Conservation (phyloP, 192 early-diverging fungal genomes). For the Umbelopsis ramanniana region DNA sequence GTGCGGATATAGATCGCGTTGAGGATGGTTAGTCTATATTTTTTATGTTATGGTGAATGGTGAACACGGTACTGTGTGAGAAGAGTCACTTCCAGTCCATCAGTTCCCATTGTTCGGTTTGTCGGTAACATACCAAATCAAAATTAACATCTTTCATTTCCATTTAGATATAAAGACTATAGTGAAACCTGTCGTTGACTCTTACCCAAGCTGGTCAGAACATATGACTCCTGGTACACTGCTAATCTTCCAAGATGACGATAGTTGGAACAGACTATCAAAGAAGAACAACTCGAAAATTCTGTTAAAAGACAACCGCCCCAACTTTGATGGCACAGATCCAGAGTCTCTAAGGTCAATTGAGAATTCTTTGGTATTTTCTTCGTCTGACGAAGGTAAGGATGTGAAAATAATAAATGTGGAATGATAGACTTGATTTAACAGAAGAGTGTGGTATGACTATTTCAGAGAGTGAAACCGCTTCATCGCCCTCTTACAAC, state of each 20-base stretch:
- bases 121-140: not conserved
- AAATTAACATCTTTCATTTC: not conserved
- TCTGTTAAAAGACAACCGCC: constrained; percentile 30
- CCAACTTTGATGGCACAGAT: constrained; percentile 37
- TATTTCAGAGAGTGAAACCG: constrained; percentile 31
- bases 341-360: constrained; percentile 38
- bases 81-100: not conserved
- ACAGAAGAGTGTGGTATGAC: not conserved
- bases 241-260: constrained; percentile 52
- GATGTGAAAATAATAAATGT: not conserved
- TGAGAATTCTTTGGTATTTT: constrained; percentile 31
- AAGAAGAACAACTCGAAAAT: constrained; percentile 28
- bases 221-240: constrained; percentile 52
- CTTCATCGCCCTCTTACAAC: constrained; percentile 38
- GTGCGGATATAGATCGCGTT: constrained; percentile 35
- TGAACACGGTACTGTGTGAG: not conserved
- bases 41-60: too few relatives aligned
- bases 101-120: not conserved
- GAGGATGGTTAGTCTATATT: constrained; percentile 27
- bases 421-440: not conserved
- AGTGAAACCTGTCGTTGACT: constrained; percentile 29
- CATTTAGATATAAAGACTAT: constrained; percentile 32
- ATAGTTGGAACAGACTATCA: constrained; percentile 45
- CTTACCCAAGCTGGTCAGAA: constrained; percentile 37
- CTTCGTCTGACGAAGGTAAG: constrained; percentile 29